phyloP scores from a whole-genome alignment of 202 grass and related monocot genomes.

The Brachypodium distachyon region DNA sequence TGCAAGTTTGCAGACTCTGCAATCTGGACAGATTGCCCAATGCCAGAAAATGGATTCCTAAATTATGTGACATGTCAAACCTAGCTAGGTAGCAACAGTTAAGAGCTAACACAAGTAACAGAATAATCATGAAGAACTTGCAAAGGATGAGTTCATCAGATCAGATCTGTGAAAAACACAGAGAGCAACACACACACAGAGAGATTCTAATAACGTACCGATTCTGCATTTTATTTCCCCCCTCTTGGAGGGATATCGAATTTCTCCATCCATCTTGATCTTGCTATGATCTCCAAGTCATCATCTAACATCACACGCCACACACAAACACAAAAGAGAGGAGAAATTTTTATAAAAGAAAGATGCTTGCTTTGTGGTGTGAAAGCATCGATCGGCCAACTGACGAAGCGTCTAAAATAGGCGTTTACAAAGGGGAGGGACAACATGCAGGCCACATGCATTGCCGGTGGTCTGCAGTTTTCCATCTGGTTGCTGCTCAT shows the following conservation, averaged over 20 bases:
- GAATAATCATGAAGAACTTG: neutral
- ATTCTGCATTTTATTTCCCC: neutral
- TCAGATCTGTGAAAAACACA: too few relatives aligned
- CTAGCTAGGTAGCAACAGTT: neutral
- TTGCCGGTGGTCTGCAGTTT: too few relatives aligned
- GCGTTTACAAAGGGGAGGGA: neutral
- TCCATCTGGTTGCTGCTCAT: too few relatives aligned
- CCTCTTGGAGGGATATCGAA: constrained; percentile 5
- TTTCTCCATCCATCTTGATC: constrained; percentile 27
- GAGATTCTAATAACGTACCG: neutral
- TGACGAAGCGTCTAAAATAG: constrained; percentile 5
- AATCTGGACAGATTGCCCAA: neutral
- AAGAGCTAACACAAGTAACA: neutral
- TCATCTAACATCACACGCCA: neutral
- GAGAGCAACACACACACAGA: constrained; percentile 9
- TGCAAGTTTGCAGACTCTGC: neutral
- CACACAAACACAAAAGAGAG: too few relatives aligned
- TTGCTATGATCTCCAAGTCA: too few relatives aligned
- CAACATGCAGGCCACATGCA: too few relatives aligned
- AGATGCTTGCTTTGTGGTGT: constrained; percentile 11
- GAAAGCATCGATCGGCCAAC: constrained; percentile 8
- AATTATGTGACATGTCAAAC: constrained; percentile 13
- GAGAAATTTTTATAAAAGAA: too few relatives aligned
- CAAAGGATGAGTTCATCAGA: neutral
- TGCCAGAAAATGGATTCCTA: neutral